Evolutionary conservation across 2,329 filamentous ascomycete genomes (phyloP), one percentile per base, ranked within the genome.

Genomic region (Ascochyta clinopodiicola): DNA sequence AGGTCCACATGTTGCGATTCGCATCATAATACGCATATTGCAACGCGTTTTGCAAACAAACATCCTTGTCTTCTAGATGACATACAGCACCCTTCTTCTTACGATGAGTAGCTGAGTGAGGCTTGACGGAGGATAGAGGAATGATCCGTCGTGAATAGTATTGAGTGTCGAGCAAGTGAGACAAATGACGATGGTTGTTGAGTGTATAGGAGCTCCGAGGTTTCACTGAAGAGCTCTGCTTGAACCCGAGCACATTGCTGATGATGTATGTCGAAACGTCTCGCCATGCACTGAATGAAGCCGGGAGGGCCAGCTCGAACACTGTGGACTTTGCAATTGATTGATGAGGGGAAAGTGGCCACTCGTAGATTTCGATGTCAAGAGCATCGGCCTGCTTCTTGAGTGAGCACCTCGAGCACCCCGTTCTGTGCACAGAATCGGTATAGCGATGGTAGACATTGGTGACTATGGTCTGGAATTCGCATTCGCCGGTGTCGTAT

Each of bases 341-440:
- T 0, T 38, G 0, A 0, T 75, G 15, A 0, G 37, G 27, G 0
- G 84, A 80, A 0, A 88, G 70, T 0, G 85, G 84, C 83, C 83
- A 86, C 62, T 88, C 85, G 59, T 84, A 75, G 8, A 84, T 64
- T 0, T 37, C 0, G 7, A 88, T 86, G 0, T 24, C 34, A 0
- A 88, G 51, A 0, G 3, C 2, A 0, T 74, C 40, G 0, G 82
- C 82, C n/a, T 67, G 1, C 0, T 6, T 4, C 3, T 59, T 38
- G 0, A 73, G 56, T 0, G 2, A 1, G 60, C 82, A 86, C 6
- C 29, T 63, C 0, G 15, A 1, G 38, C 72, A 75, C 2, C 17
- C 4, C 3, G 5, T 3, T 4, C 6, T 22, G 43, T 72, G 68
- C 2, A 40, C 29, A 17, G 43, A 38, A 1, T 32, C 32, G 2